These are phyloP conservation scores for Neobulgaria alba DNA, from an alignment of 2,329 filamentous ascomycete genomes.

Conservation along the genomic window DNA sequence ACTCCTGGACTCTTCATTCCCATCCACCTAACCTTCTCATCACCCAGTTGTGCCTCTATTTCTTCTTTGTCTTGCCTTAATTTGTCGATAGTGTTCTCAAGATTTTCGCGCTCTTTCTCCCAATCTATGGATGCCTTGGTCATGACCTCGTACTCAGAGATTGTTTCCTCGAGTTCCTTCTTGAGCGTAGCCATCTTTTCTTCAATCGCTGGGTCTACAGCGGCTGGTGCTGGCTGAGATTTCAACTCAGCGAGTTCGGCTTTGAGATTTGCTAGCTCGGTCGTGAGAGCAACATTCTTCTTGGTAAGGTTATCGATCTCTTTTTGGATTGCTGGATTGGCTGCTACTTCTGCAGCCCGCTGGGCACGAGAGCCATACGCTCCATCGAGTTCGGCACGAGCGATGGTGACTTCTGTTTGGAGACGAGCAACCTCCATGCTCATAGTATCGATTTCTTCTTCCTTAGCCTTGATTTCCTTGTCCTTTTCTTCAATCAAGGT, in stretches of 20 bases:
- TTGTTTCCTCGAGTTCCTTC: constrained; percentile 57
- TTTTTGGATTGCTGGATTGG: constrained; percentile 47
- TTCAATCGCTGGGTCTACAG: constrained; percentile 12
- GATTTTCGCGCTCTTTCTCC: constrained; percentile 59
- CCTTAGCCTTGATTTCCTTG: constrained; percentile 27
- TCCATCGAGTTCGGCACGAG: constrained; percentile 81
- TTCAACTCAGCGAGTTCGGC: constrained; percentile 3
- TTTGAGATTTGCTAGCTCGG: constrained; percentile 23
- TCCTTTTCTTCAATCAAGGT: constrained; percentile 17
- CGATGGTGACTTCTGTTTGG: constrained; percentile 79
- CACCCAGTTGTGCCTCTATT: constrained; percentile 54
- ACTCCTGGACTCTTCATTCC: constrained; percentile 48
- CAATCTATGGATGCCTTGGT: constrained; percentile 62
- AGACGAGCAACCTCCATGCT: constrained; percentile 57
- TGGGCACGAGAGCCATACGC: constrained; percentile 76
- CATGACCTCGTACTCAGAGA: constrained; percentile 61
- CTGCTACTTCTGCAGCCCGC: constrained; percentile 56
- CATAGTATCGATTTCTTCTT: constrained; percentile 43
- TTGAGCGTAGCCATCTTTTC: constrained; percentile 43
- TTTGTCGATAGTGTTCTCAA: constrained; percentile 55
- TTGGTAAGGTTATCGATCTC: constrained; percentile 48
- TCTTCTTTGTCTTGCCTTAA: constrained; percentile 55
- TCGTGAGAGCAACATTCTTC: constrained; percentile 30
- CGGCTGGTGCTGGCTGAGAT: constrained; percentile 12
- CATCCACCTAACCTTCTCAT: constrained; percentile 59